Percentiles rank a stretch among this genome's conserved stretches.
Evolutionary conservation across 208 protist genomes (phyloP).

Genomic region (Leishmania arabica): DNA sequence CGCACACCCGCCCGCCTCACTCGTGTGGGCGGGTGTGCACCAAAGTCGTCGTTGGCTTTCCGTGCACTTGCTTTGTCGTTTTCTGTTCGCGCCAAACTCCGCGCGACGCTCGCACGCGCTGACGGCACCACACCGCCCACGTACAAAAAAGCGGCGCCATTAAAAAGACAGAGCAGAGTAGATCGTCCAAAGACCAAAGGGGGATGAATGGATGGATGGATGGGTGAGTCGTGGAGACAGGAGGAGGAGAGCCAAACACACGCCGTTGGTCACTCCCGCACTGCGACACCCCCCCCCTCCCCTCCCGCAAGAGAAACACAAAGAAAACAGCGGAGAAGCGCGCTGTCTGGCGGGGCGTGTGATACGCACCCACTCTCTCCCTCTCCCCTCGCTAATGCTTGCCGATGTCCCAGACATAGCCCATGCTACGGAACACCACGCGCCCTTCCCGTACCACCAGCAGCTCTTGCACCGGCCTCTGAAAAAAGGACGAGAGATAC

Average conservation of each 20-base stretch:
- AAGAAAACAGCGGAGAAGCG: slow-evolving; percentile 5
- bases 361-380: not conserved
- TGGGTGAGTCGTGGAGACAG: not conserved
- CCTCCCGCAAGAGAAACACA: not conserved
- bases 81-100: not conserved
- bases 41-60: not conserved
- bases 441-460: slow-evolving; percentile 74
- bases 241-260: not conserved
- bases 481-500: slow-evolving; percentile 58
- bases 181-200: not conserved
- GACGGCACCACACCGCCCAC: not conserved
- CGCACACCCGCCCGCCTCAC: not conserved
- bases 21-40: not conserved
- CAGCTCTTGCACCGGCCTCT: slow-evolving; percentile 64
- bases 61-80: not conserved
- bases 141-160: not conserved
- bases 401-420: slow-evolving; percentile 66
- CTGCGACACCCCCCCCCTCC: not conserved
- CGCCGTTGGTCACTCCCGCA: not conserved
- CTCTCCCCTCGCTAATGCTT: slow-evolving; percentile 32
- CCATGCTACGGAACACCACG: slow-evolving; percentile 75
- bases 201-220: not conserved
- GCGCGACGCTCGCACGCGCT: not conserved
- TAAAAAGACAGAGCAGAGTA: slow-evolving; percentile 1
- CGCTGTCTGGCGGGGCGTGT: not conserved